These are phyloP conservation scores for Fusarium pseudocircinatum DNA, from an alignment of 2,329 filamentous ascomycete genomes.

Conservation along the genomic window DNA sequence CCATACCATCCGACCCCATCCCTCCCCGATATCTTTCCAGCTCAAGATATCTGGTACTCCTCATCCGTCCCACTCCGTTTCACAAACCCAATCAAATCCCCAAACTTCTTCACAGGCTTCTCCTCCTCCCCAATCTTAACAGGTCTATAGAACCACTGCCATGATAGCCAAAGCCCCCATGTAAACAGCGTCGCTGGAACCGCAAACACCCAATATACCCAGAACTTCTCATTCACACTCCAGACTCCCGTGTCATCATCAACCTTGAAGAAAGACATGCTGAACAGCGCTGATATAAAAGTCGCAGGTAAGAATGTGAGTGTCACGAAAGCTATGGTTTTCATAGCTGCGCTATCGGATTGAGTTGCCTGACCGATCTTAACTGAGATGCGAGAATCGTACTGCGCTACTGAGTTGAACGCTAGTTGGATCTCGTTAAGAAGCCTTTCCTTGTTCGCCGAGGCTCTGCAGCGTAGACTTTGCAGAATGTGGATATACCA, in stretches of 20 bases:
- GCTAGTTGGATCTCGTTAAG: conserved; percentile 65
- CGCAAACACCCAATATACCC: conserved; percentile 49
- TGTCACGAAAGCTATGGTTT: conserved; percentile 59
- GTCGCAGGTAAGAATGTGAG: conserved; percentile 61
- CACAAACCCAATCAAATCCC: background rate
- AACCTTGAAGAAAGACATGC: conserved; percentile 55
- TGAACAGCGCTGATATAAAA: conserved; percentile 60
- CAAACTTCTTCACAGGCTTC: background rate
- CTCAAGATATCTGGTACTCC: background rate
- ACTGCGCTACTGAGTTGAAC: conserved; percentile 56
- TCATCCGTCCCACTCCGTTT: background rate
- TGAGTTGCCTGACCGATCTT: conserved; percentile 52
- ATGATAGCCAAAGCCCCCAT: conserved; percentile 29
- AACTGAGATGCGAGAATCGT: conserved; percentile 52
- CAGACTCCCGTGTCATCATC: conserved; percentile 39
- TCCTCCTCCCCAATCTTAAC: conserved; percentile 18
- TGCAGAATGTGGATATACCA: conserved; percentile 48
- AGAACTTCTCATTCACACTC: conserved; percentile 47
- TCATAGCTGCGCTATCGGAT: conserved; percentile 62
- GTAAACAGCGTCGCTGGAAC: conserved; percentile 43
- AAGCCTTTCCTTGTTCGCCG: conserved; percentile 57
- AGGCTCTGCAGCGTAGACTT: conserved; percentile 49
- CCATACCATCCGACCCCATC: no score
- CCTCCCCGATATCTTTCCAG: background rate
- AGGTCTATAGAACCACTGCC: conserved; percentile 4